These are phyloP conservation scores for Neophaeococcomyces mojaviensis DNA, from an alignment of 2,329 filamentous ascomycete species.

Conservation along the genomic window DNA sequence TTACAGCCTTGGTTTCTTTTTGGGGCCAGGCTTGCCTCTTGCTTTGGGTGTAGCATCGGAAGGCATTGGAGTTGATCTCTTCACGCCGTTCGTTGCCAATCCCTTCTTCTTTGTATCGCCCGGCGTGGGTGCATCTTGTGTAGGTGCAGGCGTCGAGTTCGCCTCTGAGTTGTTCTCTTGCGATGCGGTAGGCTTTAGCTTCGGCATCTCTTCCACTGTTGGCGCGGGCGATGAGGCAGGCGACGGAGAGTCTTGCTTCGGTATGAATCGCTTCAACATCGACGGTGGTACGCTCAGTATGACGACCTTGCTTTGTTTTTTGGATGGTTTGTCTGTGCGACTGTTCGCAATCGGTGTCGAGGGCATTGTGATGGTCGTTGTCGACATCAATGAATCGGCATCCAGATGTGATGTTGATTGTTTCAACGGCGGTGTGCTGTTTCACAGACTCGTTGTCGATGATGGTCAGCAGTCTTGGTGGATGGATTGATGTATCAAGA, in stretches of 20 bases:
- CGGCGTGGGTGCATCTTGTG: slow-evolving; percentile 42
- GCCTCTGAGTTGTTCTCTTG: slow-evolving; percentile 28
- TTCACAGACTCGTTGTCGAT: slow-evolving; percentile 22
- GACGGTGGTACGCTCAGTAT: slow-evolving; percentile 34
- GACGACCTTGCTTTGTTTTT: slow-evolving; percentile 24
- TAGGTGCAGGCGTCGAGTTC: slow-evolving; percentile 30
- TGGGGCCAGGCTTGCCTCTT: slow-evolving; percentile 83
- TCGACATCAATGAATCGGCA: slow-evolving; percentile 9
- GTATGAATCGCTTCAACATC: slow-evolving; percentile 30
- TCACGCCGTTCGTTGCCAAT: slow-evolving; percentile 58
- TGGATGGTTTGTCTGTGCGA: slow-evolving; percentile 28
- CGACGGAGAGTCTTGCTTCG: slow-evolving; percentile 29
- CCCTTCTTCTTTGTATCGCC: slow-evolving; percentile 63
- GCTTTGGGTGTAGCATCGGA: slow-evolving; percentile 60
- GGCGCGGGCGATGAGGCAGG: slow-evolving; percentile 29
- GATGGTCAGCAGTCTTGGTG: slow-evolving; percentile 16
- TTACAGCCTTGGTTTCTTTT: slow-evolving; percentile 93
- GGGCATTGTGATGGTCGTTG: slow-evolving; percentile 17
- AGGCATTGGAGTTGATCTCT: slow-evolving; percentile 45
- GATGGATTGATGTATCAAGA: slow-evolving; percentile 8
- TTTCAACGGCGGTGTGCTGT: slow-evolving; percentile 4
- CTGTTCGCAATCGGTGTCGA: slow-evolving; percentile 25
- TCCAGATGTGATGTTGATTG: neutral
- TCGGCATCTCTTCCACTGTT: slow-evolving; percentile 27
- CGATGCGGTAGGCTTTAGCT: slow-evolving; percentile 35